Evolutionary conservation across 208 protist genomes (phyloP).

Genomic region (Kentomonas sorsogonicus): DNA sequence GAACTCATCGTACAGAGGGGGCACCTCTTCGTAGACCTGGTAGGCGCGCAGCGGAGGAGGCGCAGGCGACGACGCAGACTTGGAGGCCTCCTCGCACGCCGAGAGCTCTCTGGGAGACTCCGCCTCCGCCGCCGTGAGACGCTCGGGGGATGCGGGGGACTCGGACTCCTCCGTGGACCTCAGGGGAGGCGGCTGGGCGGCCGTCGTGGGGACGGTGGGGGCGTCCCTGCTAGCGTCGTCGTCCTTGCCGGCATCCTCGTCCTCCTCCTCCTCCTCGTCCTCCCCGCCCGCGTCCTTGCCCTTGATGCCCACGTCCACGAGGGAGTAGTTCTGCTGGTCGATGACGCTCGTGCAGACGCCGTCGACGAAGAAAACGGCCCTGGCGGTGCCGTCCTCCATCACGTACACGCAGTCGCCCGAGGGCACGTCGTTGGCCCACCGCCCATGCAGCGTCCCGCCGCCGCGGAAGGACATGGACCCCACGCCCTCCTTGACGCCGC

Average conservation of each 20-base stretch:
- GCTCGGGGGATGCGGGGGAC: too few relatives aligned
- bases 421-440: background rate
- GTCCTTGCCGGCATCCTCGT: background rate
- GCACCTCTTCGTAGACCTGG: too few relatives aligned
- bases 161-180: too few relatives aligned
- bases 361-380: background rate
- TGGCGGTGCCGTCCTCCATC: background rate
- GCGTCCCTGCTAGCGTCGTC: too few relatives aligned
- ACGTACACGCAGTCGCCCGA: background rate
- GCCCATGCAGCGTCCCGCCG: background rate
- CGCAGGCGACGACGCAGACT: too few relatives aligned
- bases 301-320: background rate
- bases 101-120: too few relatives aligned
- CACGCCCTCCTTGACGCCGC: slow-evolving; percentile 53
- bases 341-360: background rate
- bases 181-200: too few relatives aligned
- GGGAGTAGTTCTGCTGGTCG: background rate
- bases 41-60: too few relatives aligned
- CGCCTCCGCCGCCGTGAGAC: too few relatives aligned
- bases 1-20: too few relatives aligned
- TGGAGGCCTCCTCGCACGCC: too few relatives aligned
- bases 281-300: background rate
- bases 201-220: too few relatives aligned
- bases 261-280: slow-evolving; percentile 5
- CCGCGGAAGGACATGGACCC: slow-evolving; percentile 6